These are phyloP conservation scores for Apiotrichum gamsii DNA, from an alignment of 1,284 basidiomycete species.

Conservation along the genomic window DNA sequence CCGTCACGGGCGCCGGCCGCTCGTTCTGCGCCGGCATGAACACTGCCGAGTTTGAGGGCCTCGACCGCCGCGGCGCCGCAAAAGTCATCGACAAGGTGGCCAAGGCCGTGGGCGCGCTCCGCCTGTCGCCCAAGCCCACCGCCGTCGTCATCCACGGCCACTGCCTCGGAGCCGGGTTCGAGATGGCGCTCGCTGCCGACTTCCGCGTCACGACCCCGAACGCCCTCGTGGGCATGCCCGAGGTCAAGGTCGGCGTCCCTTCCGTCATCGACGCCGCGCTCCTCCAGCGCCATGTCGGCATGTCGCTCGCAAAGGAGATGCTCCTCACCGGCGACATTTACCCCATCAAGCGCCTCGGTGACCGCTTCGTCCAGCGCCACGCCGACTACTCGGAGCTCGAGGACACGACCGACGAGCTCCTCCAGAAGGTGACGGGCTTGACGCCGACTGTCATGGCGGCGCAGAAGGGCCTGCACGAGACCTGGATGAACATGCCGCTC, in stretches of 20 bases:
- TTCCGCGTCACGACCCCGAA: constrained; percentile 5
- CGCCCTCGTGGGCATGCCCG: constrained; percentile 10
- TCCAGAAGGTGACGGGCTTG: constrained; percentile 11
- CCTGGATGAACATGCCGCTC: constrained; percentile 10
- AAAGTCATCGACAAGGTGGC: constrained; percentile 8
- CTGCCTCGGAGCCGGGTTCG: constrained; percentile 17
- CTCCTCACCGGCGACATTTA: constrained; percentile 15
- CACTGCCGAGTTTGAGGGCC: constrained; percentile 12
- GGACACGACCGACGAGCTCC: constrained; percentile 2
- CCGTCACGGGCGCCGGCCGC: constrained; percentile 4
- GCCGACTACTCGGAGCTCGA: background rate
- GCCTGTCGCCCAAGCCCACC: constrained; percentile 10
- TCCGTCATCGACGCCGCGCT: constrained; percentile 15
- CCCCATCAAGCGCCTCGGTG: constrained; percentile 5
- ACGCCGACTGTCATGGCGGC: constrained; percentile 15
- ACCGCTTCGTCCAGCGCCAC: constrained; percentile 6
- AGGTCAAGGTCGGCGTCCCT: constrained; percentile 18
- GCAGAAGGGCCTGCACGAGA: constrained; percentile 18
- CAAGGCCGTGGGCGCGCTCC: constrained; percentile 11
- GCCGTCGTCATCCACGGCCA: constrained; percentile 14
- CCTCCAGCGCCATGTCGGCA: constrained; percentile 10
- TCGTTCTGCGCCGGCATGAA: constrained; percentile 18
- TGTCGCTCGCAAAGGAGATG: constrained; percentile 14
- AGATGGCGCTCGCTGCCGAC: constrained; percentile 19
- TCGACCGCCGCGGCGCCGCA: background rate